phyloP scores from a whole-genome alignment of 768 basidiomycete species.

The Calocybe cyanea region DNA sequence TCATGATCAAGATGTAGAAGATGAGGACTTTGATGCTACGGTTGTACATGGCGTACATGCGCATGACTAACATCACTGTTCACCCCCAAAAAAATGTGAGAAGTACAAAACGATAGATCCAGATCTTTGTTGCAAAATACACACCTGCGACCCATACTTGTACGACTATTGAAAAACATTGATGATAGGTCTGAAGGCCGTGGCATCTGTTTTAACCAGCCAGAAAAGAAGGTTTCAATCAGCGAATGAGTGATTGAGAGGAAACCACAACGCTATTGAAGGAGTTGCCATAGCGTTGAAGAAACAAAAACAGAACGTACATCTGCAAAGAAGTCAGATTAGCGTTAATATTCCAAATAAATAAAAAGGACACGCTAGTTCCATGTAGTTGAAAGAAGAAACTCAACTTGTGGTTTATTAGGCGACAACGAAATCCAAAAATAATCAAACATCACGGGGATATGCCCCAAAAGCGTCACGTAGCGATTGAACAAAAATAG shows the following conservation, averaged over 20 bases:
- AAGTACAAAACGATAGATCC: no score
- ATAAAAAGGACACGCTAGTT: background rate
- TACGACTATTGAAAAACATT: slow-evolving; percentile 13
- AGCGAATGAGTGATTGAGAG: background rate
- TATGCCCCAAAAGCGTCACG: slow-evolving; percentile 25
- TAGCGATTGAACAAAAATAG: slow-evolving; percentile 36
- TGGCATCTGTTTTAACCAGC: slow-evolving; percentile 9
- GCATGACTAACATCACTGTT: slow-evolving; percentile 35
- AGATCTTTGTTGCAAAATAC: no score
- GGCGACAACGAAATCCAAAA: slow-evolving; percentile 19
- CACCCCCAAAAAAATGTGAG: no score
- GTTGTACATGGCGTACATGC: slow-evolving; percentile 40
- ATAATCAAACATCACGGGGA: slow-evolving; percentile 22
- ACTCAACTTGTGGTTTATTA: slow-evolving; percentile 14
- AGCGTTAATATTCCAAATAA: no score
- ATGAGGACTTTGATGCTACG: slow-evolving; percentile 26
- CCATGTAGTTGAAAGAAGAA: background rate
- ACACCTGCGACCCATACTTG: slow-evolving; percentile 13
- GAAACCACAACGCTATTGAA: no score
- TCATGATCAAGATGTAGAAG: slow-evolving; percentile 21
- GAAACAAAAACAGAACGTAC: background rate
- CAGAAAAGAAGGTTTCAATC: background rate
- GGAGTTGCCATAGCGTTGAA: no score
- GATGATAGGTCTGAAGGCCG: slow-evolving; percentile 12
- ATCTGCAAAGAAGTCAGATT: slow-evolving; percentile 7